Base-by-base conservation (phyloP, 2,329 filamentous ascomycete species). In the Cladophialophora psammophila region DNA sequence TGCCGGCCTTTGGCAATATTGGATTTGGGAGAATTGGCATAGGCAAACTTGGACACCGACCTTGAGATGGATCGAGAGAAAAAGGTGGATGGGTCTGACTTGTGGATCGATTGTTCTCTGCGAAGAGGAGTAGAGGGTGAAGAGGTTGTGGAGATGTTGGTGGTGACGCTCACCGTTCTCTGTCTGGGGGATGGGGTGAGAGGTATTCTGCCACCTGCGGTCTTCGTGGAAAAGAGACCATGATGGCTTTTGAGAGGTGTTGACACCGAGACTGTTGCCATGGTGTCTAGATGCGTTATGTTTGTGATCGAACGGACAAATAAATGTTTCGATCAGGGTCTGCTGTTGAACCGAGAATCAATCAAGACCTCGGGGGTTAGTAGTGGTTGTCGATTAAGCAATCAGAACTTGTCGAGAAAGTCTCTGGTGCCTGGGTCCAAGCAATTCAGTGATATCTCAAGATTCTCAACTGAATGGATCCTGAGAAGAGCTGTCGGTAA, bases 231-330 rank as follows among this genome's bases (percentile, higher is more conserved):
- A 84, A 98, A 97, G 76, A 97, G 87, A 67, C 93, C 93, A 82
- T 91, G 89, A 81, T 97, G 94, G 86, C 92, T 95, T 87, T 97
- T 98, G 78, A 95, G 86, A 68, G 95, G 95, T 69, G 95, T 98
- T 76, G 93, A 91, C 80, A 97, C 88, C 32, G 88, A 84, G 79
- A 87, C 83, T 80, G 90, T 91, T 79, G 94, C 93, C 94, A 98
- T 98, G 79, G 75, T 86, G 80, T 48, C 66, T 67, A 56, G 78
- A 75, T 76, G 74, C 75, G 58, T 67, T 71, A 66, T 55, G 72
- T 60, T 65, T 26, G 64, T 75, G 76, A 75, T 78, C 80, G 80
- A 84, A 79, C 72, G 77, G 80, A 79, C 80, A 84, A 82, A 61
- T 77, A 72, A 83, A 83, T 83, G 81, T 80, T 78, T 83, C 78